These are phyloP conservation scores for Parachaetomium inaequale DNA, from an alignment of 495 filamentous ascomycete species.

Conservation along the genomic window DNA sequence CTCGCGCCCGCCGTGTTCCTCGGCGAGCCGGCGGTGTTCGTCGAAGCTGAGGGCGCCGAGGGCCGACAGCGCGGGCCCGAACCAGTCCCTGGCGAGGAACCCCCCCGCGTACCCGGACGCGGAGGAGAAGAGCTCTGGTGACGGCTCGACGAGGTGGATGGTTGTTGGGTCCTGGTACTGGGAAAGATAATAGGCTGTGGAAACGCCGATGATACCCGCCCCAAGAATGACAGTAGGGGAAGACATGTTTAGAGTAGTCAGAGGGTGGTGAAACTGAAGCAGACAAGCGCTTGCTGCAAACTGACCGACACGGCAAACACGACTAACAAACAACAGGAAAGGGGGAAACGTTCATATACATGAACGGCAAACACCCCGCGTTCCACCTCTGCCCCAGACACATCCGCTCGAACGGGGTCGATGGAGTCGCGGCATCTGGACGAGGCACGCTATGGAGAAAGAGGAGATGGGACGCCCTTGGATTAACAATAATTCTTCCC, in stretches of 20 bases:
- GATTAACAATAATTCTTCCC: constrained; percentile 10
- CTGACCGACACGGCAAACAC: neutral
- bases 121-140: constrained; percentile 60
- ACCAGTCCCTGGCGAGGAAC: constrained; percentile 75
- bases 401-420: constrained; percentile 9
- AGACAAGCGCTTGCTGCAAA: neutral
- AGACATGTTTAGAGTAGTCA: constrained; percentile 22
- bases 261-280: neutral
- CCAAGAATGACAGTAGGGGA: constrained; percentile 66
- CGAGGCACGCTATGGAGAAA: neutral
- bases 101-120: constrained; percentile 73
- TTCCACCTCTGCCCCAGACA: neutral
- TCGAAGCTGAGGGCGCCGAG: constrained; percentile 67
- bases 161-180: constrained; percentile 48
- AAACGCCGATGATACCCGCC: constrained; percentile 72
- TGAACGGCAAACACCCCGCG: neutral
- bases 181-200: constrained; percentile 74
- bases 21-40: constrained; percentile 62
- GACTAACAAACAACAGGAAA: neutral
- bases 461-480: constrained; percentile 5
- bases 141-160: constrained; percentile 69
- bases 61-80: constrained; percentile 47
- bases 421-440: neutral
- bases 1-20: constrained; percentile 53
- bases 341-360: neutral